Evolutionary conservation across 139 green algal species (phyloP), one percentile per base, ranked within the genome.

Genomic region (Trebouxia sp.): DNA sequence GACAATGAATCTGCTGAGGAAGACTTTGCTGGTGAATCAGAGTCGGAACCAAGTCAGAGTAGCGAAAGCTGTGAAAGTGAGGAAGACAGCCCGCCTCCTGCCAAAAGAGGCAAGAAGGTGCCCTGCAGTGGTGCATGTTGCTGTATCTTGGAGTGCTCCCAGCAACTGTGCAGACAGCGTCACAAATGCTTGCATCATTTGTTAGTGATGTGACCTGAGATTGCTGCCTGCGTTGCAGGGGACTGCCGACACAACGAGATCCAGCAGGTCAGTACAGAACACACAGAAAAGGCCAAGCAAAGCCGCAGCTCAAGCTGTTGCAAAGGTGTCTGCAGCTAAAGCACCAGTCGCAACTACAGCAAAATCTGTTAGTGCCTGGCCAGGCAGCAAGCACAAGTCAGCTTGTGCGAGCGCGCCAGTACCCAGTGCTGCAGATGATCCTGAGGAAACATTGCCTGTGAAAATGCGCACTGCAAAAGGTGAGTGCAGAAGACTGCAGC

Each of bases 101-200:
- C 62, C 62, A 72, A 72, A 72, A 72, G 12, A 72, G 35, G 62
- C 62, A 72, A 45, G 35, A 72, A 72, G 62, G 62, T 72, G 62
- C 32, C 28, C 12, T 43, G 62, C 10, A 35, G 53, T 42, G 8
- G 12, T 72, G 62, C 62, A 72, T 32, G 35, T 2, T 72, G 32
- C 5, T 45, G n/a, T n/a, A n/a, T n/a, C n/a, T n/a, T n/a, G n/a
- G n/a, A n/a, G n/a, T n/a, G n/a, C n/a, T n/a, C n/a, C n/a, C n/a
- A n/a, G n/a, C n/a, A n/a, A n/a, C n/a, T n/a, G n/a, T n/a, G n/a
- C n/a, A n/a, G n/a, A n/a, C n/a, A n/a, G n/a, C n/a, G n/a, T n/a
- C n/a, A n/a, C n/a, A n/a, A n/a, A n/a, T n/a, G n/a, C n/a, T n/a
- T n/a, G n/a, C n/a, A n/a, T n/a, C n/a, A n/a, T n/a, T n/a, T n/a